A percentile compares a stretch with the other conserved stretches of the same genome.
These are phyloP conservation scores for Aureobasidium sp. DNA, from an alignment of 2,329 filamentous ascomycete genomes.

Conservation along the genomic window DNA sequence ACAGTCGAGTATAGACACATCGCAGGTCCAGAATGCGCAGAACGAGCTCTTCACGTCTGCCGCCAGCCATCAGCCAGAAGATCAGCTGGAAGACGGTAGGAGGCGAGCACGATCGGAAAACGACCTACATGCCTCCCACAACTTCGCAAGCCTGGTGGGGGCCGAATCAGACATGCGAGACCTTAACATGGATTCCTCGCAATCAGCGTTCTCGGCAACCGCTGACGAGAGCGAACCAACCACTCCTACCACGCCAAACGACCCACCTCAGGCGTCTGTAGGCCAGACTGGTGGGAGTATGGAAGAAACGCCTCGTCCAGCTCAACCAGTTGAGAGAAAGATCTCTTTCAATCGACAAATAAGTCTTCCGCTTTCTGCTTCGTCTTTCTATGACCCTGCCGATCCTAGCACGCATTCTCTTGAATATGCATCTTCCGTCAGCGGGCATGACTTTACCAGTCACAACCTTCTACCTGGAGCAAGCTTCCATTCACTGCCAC, in stretches of 20 bases:
- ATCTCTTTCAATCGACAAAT: conserved; percentile 35
- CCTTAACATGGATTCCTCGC: conserved; percentile 39
- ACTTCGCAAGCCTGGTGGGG: conserved; percentile 35
- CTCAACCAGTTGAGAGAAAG: conserved; percentile 14
- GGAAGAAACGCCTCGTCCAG: conserved; percentile 22
- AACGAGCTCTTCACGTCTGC: conserved; percentile 10
- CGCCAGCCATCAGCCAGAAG: conserved; percentile 2
- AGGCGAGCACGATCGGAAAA: not conserved
- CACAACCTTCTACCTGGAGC: conserved; percentile 20
- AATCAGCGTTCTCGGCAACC: conserved; percentile 29
- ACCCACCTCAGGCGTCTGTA: conserved; percentile 7
- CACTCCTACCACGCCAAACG: conserved; percentile 24
- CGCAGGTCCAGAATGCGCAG: not conserved
- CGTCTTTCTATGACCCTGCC: conserved; percentile 36
- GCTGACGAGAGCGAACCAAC: conserved; percentile 29
- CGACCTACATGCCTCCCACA: not conserved
- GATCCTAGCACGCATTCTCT: conserved; percentile 37
- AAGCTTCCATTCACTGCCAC: conserved; percentile 13
- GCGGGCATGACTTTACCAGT: conserved; percentile 34
- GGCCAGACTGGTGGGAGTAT: conserved; percentile 12
- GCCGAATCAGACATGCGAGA: conserved; percentile 41
- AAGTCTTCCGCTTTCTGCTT: conserved; percentile 34
- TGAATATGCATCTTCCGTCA: conserved; percentile 38
- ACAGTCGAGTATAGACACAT: not conserved
- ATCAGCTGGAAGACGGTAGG: not conserved